Conservation (phyloP, 2,329 filamentous ascomycete genomes). For the Colletotrichum theobromicola region DNA sequence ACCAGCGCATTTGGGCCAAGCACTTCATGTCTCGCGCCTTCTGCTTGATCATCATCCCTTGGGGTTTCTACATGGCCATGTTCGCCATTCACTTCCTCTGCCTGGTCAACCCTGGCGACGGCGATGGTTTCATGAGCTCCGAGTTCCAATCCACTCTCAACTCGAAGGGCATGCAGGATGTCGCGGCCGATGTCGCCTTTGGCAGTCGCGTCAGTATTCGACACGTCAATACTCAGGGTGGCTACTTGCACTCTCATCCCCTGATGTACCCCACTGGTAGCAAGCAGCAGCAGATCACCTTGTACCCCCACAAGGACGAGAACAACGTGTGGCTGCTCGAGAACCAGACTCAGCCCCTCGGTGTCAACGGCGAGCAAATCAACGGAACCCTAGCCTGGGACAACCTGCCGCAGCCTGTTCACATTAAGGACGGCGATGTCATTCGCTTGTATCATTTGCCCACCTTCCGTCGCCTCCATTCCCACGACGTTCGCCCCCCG, state of each 20-base stretch:
- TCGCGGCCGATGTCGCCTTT: slow-evolving; percentile 88
- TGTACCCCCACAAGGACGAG: slow-evolving; percentile 98
- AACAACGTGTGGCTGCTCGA: slow-evolving; percentile 96
- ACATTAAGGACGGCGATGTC: slow-evolving; percentile 80
- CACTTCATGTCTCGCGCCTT: slow-evolving; percentile 91
- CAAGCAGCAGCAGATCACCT: slow-evolving; percentile 97
- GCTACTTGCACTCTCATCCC: slow-evolving; percentile 94
- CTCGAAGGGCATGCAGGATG: slow-evolving; percentile 94
- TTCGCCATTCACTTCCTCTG: slow-evolving; percentile 96
- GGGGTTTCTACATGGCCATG: slow-evolving; percentile 94
- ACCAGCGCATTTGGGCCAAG: slow-evolving; percentile 82
- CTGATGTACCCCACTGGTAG: slow-evolving; percentile 98
- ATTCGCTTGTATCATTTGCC: slow-evolving; percentile 83
- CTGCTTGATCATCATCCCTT: slow-evolving; percentile 88
- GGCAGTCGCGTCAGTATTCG: slow-evolving; percentile 87
- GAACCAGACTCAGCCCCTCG: slow-evolving; percentile 92
- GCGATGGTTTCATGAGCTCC: slow-evolving; percentile 99
- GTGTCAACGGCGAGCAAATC: slow-evolving; percentile 75
- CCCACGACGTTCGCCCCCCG: slow-evolving; percentile 89
- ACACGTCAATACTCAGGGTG: slow-evolving; percentile 96
- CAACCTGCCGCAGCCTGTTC: slow-evolving; percentile 65
- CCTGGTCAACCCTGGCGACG: slow-evolving; percentile 92
- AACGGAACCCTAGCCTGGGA: slow-evolving; percentile 88
- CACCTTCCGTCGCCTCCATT: slow-evolving; percentile 90
- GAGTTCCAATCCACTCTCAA: slow-evolving; percentile 98